Evolutionary conservation across 805 yeast species (phyloP).

Genomic region (Torulaspora indica): DNA sequence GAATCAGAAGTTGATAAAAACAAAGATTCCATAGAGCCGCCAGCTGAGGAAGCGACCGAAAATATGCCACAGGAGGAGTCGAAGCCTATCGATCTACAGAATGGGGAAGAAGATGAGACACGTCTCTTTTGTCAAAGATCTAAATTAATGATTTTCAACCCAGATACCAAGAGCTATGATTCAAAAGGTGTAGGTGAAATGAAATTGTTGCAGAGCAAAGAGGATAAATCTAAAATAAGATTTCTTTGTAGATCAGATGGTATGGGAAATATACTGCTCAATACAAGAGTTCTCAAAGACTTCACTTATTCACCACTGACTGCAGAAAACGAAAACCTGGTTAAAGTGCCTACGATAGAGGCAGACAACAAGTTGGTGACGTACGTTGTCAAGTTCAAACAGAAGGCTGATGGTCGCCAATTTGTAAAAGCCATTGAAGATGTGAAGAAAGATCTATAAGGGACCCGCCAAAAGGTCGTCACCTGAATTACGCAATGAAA

Average conservation of each 20-base stretch:
- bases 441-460: conserved; percentile 33
- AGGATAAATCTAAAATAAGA: conserved; percentile 56
- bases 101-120: conserved; percentile 85
- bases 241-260: conserved; percentile 85
- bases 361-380: conserved; percentile 56
- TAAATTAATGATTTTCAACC: conserved; percentile 59
- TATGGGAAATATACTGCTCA: conserved; percentile 70
- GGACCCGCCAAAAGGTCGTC: background rate
- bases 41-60: conserved; percentile 41
- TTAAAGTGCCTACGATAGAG: conserved; percentile 61
- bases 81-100: conserved; percentile 41
- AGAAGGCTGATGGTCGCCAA: conserved; percentile 35
- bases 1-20: conserved; percentile 18
- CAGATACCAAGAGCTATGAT: conserved; percentile 50
- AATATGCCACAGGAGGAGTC: conserved; percentile 48
- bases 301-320: conserved; percentile 53
- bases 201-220: conserved; percentile 60
- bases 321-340: conserved; percentile 57
- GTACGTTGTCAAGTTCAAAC: conserved; percentile 69
- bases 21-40: conserved; percentile 19
- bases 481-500: conserved; percentile 5
- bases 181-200: conserved; percentile 78
- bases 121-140: conserved; percentile 59
- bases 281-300: conserved; percentile 54
- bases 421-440: conserved; percentile 32